Percentiles rank a stretch among this genome's conserved stretches.
phyloP scores from a whole-genome alignment of 2,329 filamentous ascomycete genomes.

The Penicillium palitans region DNA sequence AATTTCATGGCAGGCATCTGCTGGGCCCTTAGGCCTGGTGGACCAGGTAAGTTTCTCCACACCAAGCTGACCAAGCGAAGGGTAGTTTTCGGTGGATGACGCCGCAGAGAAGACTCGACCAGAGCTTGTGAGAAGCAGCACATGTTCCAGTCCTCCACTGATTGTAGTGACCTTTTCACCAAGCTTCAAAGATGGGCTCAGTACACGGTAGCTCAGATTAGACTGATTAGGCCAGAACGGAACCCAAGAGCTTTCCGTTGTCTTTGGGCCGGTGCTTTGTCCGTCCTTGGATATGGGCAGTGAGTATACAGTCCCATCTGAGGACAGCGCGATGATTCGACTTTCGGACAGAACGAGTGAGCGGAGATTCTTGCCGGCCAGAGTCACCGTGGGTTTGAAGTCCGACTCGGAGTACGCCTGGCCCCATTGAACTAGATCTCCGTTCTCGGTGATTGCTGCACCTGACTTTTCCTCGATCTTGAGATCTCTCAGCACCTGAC shows the following conservation, averaged over 20 bases:
- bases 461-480: slow-evolving; percentile 82
- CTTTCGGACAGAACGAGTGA: slow-evolving; percentile 78
- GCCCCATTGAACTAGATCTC: slow-evolving; percentile 92
- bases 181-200: slow-evolving; percentile 67
- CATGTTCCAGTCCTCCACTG: slow-evolving; percentile 79
- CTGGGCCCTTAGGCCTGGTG: slow-evolving; percentile 72
- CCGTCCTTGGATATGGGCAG: slow-evolving; percentile 74
- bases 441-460: slow-evolving; percentile 81
- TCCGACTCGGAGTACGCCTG: slow-evolving; percentile 67
- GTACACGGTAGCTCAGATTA: slow-evolving; percentile 67
- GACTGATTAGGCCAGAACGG: slow-evolving; percentile 67
- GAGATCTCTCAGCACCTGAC: slow-evolving; percentile 78
- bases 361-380: slow-evolving; percentile 77
- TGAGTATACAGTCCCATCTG: slow-evolving; percentile 77
- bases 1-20: slow-evolving; percentile 81
- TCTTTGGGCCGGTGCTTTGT: slow-evolving; percentile 65
- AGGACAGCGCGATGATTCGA: slow-evolving; percentile 76
- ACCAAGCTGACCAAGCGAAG: slow-evolving; percentile 81
- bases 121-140: slow-evolving; percentile 76
- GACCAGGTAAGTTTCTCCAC: slow-evolving; percentile 79
- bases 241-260: slow-evolving; percentile 67
- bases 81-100: slow-evolving; percentile 74
- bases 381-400: slow-evolving; percentile 65
- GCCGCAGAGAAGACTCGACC: slow-evolving; percentile 90
- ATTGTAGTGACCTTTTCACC: slow-evolving; percentile 74